Evolutionary conservation across 1,284 basidiomycete genomes (phyloP).

Genomic region (Fomes fomentarius): DNA sequence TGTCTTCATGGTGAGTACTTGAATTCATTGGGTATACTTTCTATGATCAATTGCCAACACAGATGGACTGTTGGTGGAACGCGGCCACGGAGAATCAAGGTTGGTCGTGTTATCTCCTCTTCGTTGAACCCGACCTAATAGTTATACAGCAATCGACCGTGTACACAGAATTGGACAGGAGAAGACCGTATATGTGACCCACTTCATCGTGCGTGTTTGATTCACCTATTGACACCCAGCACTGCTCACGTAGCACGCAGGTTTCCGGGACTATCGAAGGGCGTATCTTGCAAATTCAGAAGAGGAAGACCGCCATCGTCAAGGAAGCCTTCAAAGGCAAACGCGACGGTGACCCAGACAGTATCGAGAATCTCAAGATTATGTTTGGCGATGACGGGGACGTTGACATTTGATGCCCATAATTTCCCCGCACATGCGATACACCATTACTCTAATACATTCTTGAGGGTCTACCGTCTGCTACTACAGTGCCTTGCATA

Average conservation of each 20-base stretch:
- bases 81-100: constrained; percentile 90
- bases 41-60: constrained; percentile 8
- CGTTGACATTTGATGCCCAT: neutral
- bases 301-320: constrained; percentile 84
- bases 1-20: constrained; percentile 77
- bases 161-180: constrained; percentile 87
- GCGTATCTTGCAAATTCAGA: constrained; percentile 87
- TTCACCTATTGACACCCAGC: neutral
- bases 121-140: constrained; percentile 29
- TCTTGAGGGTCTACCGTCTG: too few relatives aligned
- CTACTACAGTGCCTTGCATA: too few relatives aligned
- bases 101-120: constrained; percentile 34
- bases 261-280: constrained; percentile 77
- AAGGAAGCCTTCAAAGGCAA: constrained; percentile 75
- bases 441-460: too few relatives aligned
- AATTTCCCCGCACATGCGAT: too few relatives aligned
- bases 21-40: neutral
- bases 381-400: constrained; percentile 58
- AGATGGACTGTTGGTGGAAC: constrained; percentile 99
- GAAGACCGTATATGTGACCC: constrained; percentile 85
- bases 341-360: constrained; percentile 58
- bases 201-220: constrained; percentile 77
- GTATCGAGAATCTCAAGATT: constrained; percentile 76
- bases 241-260: constrained; percentile 38
- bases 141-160: constrained; percentile 66